Base-by-base conservation (phyloP, 2,329 filamentous ascomycete genomes). In the Xylariaceae sp. region DNA sequence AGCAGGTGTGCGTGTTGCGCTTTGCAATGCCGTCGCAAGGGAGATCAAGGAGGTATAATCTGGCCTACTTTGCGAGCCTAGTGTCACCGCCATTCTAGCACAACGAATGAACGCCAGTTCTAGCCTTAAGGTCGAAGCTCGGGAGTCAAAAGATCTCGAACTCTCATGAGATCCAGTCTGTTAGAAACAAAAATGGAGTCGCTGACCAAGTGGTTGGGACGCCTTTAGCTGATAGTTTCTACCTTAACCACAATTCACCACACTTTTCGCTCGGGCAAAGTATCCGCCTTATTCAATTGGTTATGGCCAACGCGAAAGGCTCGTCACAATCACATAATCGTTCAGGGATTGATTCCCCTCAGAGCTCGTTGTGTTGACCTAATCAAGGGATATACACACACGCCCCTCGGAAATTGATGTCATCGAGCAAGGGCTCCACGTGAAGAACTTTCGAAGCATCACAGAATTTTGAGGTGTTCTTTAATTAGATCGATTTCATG, bases 1-100 rank as follows among this genome's bases (percentile, higher is more conserved):
- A 1, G 90, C 91, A 1, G 92, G 93, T 2, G 78, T 97, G 32
- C 80, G 77, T 55, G 92, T 97, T 22, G 91, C 95, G 57, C 72
- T 97, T 53, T 94, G 79, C 61, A 79, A 82, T 62, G 80, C 79
- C 11, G 67, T 79, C 29, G 77, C 78, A 32, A 74, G 65, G 52
- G 73, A 80, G 57, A 69, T 78, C 22, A 67, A 67, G 48, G 64
- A 70, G 38, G 59, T 71, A 27, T 55, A 50, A 43, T 23, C 34
- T 29, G n/a, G n/a, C 20, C 6, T 22, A 27, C 12, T 21, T n/a
- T 39, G 29, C 25, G 20, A 37, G 22, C 34, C 33, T 34, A 36
- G 40, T 22, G 35, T 4, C 29, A 35, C 41, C 5, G 42, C 21
- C 22, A 5, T n/a, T 37, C 21, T 27, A 38, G 17, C 8, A 23